Evolutionary conservation across 768 basidiomycete species (phyloP).

Genomic region (Daedalea quercina): DNA sequence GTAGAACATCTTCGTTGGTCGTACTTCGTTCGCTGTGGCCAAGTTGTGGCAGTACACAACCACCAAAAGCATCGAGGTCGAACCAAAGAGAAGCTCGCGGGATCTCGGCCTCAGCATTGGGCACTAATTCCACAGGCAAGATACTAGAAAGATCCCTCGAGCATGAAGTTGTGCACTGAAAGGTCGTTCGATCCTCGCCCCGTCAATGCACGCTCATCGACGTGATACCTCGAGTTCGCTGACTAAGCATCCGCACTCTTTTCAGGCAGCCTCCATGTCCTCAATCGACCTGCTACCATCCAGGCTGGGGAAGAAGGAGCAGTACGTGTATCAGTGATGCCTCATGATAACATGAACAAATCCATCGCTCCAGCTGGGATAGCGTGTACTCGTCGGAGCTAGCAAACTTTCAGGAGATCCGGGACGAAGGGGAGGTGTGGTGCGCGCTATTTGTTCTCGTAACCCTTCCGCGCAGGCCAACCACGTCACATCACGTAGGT

Average conservation of each 20-base stretch:
- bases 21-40: no score
- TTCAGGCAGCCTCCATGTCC: constrained; percentile 13
- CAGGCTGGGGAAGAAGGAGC: constrained; percentile 70
- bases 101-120: no score
- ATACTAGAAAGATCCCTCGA: no score
- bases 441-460: neutral
- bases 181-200: no score
- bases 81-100: no score
- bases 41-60: no score
- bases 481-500: constrained; percentile 49
- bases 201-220: neutral
- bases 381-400: constrained; percentile 66
- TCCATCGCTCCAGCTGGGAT: constrained; percentile 60
- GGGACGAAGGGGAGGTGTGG: constrained; percentile 86
- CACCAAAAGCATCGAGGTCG: no score
- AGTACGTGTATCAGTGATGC: constrained; percentile 34
- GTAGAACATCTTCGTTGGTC: no score
- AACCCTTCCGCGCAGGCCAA: neutral
- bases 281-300: constrained; percentile 54
- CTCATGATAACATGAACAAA: no score
- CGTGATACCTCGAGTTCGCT: constrained; percentile 5
- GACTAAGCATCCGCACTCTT: constrained; percentile 19
- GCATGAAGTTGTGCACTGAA: no score
- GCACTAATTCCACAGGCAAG: no score
- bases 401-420: constrained; percentile 64